Conservation (phyloP, 805 yeast genomes). For the Cyberlindnera americana region DNA sequence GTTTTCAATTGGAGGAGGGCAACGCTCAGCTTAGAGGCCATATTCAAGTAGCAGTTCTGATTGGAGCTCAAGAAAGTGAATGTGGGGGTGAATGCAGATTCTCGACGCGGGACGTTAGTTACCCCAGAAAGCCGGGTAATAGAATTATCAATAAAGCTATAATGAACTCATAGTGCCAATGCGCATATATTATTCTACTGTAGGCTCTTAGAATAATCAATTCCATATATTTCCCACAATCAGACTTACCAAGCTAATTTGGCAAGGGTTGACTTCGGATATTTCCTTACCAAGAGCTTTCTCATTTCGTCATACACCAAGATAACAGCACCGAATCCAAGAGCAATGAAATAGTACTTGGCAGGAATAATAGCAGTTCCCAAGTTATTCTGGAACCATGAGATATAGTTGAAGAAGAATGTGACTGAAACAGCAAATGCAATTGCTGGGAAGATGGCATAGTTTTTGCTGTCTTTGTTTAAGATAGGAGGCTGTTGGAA, state of each 20-base stretch:
- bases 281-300: constrained; percentile 34
- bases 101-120: too few relatives aligned
- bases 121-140: too few relatives aligned
- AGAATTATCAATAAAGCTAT: too few relatives aligned
- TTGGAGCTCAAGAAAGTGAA: neutral
- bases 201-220: too few relatives aligned
- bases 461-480: constrained; percentile 26
- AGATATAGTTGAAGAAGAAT: constrained; percentile 41
- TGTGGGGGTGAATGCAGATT: too few relatives aligned
- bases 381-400: constrained; percentile 35
- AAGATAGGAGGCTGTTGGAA: constrained; percentile 39
- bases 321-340: constrained; percentile 42
- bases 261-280: constrained; percentile 38
- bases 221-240: too few relatives aligned
- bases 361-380: constrained; percentile 39
- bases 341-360: constrained; percentile 43
- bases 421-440: constrained; percentile 37
- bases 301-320: constrained; percentile 41
- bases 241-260: constrained; percentile 38
- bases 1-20: constrained; percentile 84
- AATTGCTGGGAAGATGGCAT: constrained; percentile 32
- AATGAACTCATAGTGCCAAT: too few relatives aligned
- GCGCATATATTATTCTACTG: too few relatives aligned
- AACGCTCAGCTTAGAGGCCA: constrained; percentile 26
- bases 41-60: neutral